Evolutionary conservation across 331 rosid genomes (phyloP).

Genomic region (Saraca asoca): DNA sequence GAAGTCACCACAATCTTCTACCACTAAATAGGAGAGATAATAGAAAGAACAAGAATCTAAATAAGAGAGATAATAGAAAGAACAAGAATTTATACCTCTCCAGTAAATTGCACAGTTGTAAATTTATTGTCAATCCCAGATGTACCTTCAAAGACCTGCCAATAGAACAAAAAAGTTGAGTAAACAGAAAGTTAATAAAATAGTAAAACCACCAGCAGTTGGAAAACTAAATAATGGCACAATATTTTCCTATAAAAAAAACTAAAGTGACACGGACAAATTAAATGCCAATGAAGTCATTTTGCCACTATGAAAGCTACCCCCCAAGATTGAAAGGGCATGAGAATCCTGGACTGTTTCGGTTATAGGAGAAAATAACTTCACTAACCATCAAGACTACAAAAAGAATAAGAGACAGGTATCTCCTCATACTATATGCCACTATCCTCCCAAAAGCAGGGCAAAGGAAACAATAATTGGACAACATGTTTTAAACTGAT

Average conservation of each 20-base stretch:
- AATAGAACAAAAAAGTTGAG: constrained; percentile 21
- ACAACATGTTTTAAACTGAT: neutral
- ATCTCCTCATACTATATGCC: constrained; percentile 20
- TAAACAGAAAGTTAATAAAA: constrained; percentile 10
- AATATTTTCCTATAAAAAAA: constrained; percentile 7
- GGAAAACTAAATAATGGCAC: constrained; percentile 24
- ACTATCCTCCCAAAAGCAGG: neutral
- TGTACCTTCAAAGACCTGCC: constrained; percentile 94
- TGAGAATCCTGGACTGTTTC: constrained; percentile 8
- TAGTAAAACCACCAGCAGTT: constrained; percentile 5
- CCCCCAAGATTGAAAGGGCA: constrained; percentile 1
- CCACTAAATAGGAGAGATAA: constrained; percentile 8
- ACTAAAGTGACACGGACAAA: constrained; percentile 47
- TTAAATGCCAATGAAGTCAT: constrained; percentile 15
- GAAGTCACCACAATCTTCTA: too few species aligned
- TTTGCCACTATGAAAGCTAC: constrained; percentile 13
- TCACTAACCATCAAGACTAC: constrained; percentile 21
- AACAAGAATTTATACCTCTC: constrained; percentile 66
- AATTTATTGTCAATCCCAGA: constrained; percentile 97
- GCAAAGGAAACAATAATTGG: neutral
- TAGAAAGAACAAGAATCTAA: constrained; percentile 24
- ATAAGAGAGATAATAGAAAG: constrained; percentile 14
- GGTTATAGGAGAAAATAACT: constrained; percentile 5
- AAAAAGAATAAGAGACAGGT: constrained; percentile 13
- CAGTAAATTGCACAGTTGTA: constrained; percentile 95